Base-by-base conservation (phyloP, 495 filamentous ascomycete genomes). In the Podospora sp. region DNA sequence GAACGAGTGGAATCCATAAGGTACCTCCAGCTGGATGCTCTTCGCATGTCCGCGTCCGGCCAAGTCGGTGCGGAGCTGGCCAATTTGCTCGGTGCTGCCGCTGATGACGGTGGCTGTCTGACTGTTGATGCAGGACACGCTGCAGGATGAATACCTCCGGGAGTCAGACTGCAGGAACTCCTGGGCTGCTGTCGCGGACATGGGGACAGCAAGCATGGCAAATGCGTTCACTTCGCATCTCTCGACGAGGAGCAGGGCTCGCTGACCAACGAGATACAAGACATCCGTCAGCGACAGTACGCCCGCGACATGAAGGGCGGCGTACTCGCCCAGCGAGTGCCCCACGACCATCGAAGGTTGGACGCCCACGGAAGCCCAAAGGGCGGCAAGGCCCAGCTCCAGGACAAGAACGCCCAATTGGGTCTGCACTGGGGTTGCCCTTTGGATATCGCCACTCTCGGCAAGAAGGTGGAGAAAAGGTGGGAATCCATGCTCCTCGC, bases 281-380 rank as follows among this genome's bases (percentile, higher is more conserved):
- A 86, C 85, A 70, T 92, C 89, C 52, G 80, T 80, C n/a, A 82
- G 83, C 2, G 86, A 88, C 6, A 93, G 71, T 18, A 92, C 85
- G 40, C 89, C 91, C 8, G 90, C 85, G 49, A 85, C 84, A 72
- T 88, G 81, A 0, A 93, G 78, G 12, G 91, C 91, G 36, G 91
- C 88, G 77, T 91, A 93, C 71, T 93, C 91, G 60, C 91, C 91
- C 1, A 80, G 18, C 83, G 86, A 94, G 78, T 97, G 93, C 18
- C 93, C 93, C 36, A 96, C 80, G 7, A 95, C 91, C 52, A 87
- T 88, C 57, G 82, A 79, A 22, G 92, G 92, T n/a, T 76, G 85
- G 56, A 94, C 81, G 29, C 91, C 92, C 81, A 91, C 87, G 6
- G 89, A 87, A 29, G 72, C 76, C 92, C 92, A 96, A 61, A 91